Evolutionary conservation across 768 basidiomycete species (phyloP).

Genomic region (Mycena albidolilacea): DNA sequence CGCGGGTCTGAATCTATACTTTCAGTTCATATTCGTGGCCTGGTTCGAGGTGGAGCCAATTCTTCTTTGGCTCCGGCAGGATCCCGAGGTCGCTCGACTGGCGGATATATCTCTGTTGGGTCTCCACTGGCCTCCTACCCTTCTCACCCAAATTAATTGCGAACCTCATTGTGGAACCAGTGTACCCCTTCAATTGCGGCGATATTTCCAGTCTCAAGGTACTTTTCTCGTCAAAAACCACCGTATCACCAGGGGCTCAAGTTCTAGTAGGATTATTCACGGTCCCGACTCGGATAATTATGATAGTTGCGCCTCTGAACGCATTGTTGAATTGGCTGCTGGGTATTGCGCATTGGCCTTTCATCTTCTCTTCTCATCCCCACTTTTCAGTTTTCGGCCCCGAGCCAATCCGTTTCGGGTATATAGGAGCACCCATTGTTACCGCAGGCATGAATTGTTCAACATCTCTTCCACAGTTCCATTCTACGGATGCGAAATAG

Average conservation of each 20-base stretch:
- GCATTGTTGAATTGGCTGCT: neutral
- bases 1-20: neutral
- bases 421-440: constrained; percentile 1
- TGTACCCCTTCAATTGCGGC: constrained; percentile 5
- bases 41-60: constrained; percentile 1
- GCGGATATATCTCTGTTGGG: constrained; percentile 1
- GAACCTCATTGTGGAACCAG: neutral
- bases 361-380: neutral
- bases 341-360: neutral
- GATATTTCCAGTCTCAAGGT: constrained; percentile 15
- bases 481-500: neutral
- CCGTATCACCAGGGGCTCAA: too few relatives aligned
- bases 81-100: neutral
- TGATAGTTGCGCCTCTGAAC: neutral
- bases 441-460: neutral
- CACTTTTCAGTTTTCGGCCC: neutral
- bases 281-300: neutral
- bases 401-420: neutral
- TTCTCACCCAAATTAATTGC: neutral
- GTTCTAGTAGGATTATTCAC: constrained; percentile 4
- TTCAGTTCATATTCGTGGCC: neutral
- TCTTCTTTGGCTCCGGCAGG: constrained; percentile 3
- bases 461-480: too few relatives aligned
- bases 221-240: neutral
- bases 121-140: neutral